Conservation (phyloP, 1,139 yeast species). For the Hansenula anomala region DNA sequence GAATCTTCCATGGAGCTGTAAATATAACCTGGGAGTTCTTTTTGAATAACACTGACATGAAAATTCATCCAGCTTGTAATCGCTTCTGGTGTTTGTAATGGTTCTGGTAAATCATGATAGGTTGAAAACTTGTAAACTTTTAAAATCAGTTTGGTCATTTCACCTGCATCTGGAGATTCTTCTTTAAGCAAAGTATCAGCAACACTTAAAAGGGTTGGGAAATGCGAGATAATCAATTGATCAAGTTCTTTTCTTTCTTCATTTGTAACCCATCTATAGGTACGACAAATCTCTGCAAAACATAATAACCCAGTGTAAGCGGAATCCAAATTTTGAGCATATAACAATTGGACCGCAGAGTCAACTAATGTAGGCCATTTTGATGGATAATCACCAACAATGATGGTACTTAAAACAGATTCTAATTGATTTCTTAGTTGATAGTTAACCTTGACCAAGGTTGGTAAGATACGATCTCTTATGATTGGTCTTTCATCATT, state of each 20-base stretch:
- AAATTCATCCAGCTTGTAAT: conserved; percentile 74
- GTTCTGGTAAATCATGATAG: conserved; percentile 69
- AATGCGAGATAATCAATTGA: conserved; percentile 55
- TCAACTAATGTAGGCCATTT: conserved; percentile 69
- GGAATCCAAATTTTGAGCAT: conserved; percentile 46
- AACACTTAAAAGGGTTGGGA: conserved; percentile 63
- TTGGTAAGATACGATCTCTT: conserved; percentile 46
- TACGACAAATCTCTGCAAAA: conserved; percentile 68
- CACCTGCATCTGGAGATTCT: conserved; percentile 49
- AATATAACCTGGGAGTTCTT: conserved; percentile 50
- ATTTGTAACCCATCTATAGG: conserved; percentile 74
- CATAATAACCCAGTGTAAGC: conserved; percentile 77
- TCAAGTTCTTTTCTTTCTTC: conserved; percentile 54
- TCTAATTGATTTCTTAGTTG: conserved; percentile 53
- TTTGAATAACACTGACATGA: conserved; percentile 64
- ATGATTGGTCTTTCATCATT: conserved; percentile 70
- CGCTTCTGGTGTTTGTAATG: conserved; percentile 54
- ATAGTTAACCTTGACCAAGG: conserved; percentile 34
- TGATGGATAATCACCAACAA: conserved; percentile 63
- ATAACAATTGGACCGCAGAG: conserved; percentile 53
- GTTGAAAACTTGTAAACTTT: conserved; percentile 83
- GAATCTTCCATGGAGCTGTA: conserved; percentile 37
- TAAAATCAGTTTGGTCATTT: conserved; percentile 69
- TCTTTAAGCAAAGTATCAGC: conserved; percentile 55
- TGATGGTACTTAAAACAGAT: conserved; percentile 64